These are phyloP conservation scores for Oryza longistaminata DNA, from an alignment of 176 grass and related monocot genomes.

Conservation along the genomic window DNA sequence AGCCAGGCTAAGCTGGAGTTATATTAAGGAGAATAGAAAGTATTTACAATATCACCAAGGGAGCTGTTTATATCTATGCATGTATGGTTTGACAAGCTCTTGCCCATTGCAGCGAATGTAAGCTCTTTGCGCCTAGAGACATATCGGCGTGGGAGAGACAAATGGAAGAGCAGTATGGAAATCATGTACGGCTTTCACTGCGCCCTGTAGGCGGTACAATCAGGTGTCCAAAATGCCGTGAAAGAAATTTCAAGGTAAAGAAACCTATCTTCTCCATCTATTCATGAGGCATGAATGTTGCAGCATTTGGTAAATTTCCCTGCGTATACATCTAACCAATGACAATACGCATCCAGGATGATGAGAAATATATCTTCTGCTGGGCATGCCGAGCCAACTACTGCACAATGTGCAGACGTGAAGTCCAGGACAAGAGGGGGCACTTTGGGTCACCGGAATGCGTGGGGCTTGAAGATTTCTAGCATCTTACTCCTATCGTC, in stretches of 20 bases:
- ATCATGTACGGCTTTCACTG: not conserved
- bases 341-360: not conserved
- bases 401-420: conserved; percentile 42
- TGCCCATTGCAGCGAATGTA: not conserved
- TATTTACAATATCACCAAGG: too few species aligned
- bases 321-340: not conserved
- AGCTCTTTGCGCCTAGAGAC: conserved; percentile 18
- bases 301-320: not conserved
- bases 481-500: not conserved
- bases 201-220: not conserved
- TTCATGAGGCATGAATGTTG: not conserved
- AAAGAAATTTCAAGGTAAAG: conserved; percentile 38
- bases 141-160: conserved; percentile 28
- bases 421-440: not conserved
- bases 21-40: too few species aligned
- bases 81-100: not conserved
- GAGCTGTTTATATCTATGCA: too few species aligned
- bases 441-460: conserved; percentile 35
- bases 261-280: not conserved
- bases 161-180: not conserved
- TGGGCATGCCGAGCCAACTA: conserved; percentile 49
- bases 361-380: conserved; percentile 57
- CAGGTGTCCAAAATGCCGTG: conserved; percentile 37
- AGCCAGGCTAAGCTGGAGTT: too few species aligned
- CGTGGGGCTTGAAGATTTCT: conserved; percentile 13